These are phyloP conservation scores for Pseudogymnoascus sp. DNA, from an alignment of 2,329 filamentous ascomycete species.

Conservation along the genomic window DNA sequence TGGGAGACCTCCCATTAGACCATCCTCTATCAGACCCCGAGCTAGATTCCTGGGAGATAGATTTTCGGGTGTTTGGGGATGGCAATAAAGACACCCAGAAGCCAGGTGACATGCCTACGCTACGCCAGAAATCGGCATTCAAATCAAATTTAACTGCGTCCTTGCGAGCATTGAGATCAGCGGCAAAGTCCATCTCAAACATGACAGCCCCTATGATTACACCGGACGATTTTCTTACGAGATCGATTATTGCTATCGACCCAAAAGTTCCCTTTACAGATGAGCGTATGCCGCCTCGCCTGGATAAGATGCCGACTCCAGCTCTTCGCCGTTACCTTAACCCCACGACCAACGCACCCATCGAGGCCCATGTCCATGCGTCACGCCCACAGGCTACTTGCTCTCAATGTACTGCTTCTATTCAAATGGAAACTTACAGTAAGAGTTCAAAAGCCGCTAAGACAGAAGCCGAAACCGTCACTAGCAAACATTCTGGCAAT, in stretches of 20 bases:
- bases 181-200: conserved; percentile 55
- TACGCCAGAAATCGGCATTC: conserved; percentile 41
- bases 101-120: conserved; percentile 10
- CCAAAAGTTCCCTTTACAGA: conserved; percentile 60
- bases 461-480: conserved; percentile 32
- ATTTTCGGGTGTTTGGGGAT: conserved; percentile 40
- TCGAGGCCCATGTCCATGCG: conserved; percentile 32
- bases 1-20: conserved; percentile 40
- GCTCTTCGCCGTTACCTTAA: conserved; percentile 62
- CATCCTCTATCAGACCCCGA: conserved; percentile 42
- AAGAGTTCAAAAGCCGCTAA: conserved; percentile 31
- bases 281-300: conserved; percentile 55
- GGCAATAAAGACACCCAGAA: conserved; percentile 11
- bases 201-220: conserved; percentile 58
- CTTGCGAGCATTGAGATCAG: conserved; percentile 46
- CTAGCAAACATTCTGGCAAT: conserved; percentile 24
- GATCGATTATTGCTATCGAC: conserved; percentile 61
- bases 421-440: conserved; percentile 67
- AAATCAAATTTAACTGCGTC: conserved; percentile 65
- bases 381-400: conserved; percentile 30
- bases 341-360: conserved; percentile 46
- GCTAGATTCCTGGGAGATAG: conserved; percentile 38
- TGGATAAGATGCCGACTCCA: conserved; percentile 58
- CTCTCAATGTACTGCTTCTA: conserved; percentile 53
- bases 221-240: conserved; percentile 58